These are phyloP conservation scores for Alnus rubra DNA, from an alignment of 306 rosid genomes.

Conservation along the genomic window DNA sequence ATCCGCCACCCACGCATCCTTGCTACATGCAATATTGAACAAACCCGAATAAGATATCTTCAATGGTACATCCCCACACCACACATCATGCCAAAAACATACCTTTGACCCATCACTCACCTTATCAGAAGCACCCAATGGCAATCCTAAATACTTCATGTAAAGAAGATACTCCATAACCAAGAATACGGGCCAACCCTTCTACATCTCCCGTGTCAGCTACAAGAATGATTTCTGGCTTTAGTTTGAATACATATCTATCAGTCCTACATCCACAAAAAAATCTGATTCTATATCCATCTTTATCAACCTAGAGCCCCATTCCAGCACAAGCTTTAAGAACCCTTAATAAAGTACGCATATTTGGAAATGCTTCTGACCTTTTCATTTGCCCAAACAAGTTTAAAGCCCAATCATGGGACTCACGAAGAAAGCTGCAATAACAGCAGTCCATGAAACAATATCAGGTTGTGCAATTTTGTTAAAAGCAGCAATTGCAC, in stretches of 20 bases:
- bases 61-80: too few species aligned
- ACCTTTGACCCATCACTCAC: too few species aligned
- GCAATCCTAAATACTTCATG: too few species aligned
- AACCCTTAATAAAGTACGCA: conserved; percentile 75
- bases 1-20: too few species aligned
- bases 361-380: conserved; percentile 50
- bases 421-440: conserved; percentile 77
- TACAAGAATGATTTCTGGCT: too few species aligned
- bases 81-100: too few species aligned
- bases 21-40: too few species aligned
- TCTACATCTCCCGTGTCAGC: too few species aligned
- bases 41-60: too few species aligned
- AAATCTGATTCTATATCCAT: conserved; percentile 59
- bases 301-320: conserved; percentile 69
- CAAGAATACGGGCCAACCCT: too few species aligned
- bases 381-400: conserved; percentile 53
- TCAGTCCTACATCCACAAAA: conserved; percentile 66
- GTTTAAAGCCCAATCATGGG: conserved; percentile 48
- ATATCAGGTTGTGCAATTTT: conserved; percentile 63
- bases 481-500: conserved; percentile 55
- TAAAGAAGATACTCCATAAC: too few species aligned
- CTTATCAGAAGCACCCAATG: too few species aligned
- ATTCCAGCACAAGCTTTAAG: conserved; percentile 74
- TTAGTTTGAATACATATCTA: conserved; percentile 73
- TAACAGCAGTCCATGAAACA: conserved; percentile 87